Evolutionary conservation across 306 rosid genomes (phyloP).

Genomic region (Purshia tridentata): DNA sequence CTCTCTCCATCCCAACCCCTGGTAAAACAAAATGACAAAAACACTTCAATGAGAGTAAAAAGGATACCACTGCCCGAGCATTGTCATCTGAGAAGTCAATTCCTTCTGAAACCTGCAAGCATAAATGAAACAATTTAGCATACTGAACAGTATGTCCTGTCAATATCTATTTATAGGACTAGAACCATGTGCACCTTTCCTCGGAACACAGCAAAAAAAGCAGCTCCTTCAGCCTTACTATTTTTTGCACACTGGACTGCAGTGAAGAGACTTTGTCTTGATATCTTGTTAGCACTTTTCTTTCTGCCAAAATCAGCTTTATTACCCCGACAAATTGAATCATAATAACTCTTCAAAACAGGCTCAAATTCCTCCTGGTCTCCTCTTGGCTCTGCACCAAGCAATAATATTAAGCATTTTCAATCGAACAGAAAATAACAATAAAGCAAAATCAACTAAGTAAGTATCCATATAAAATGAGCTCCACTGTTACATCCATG

Average conservation of each 20-base stretch:
- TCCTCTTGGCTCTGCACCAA: constrained; percentile 81
- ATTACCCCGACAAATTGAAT: constrained; percentile 53
- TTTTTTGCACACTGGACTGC: constrained; percentile 35
- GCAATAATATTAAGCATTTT: constrained; percentile 20
- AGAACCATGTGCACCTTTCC: constrained; percentile 66
- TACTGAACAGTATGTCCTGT: background rate
- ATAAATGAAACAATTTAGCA: constrained; percentile 27
- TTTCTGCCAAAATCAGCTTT: constrained; percentile 49
- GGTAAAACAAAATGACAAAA: background rate
- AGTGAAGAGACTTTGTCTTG: constrained; percentile 33
- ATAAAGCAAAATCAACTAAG: background rate
- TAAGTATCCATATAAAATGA: constrained; percentile 21
- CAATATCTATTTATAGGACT: background rate
- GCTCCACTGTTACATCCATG: constrained; percentile 12
- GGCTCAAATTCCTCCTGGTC: constrained; percentile 82
- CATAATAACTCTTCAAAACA: constrained; percentile 70
- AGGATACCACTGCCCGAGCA: constrained; percentile 97
- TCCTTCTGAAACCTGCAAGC: constrained; percentile 94
- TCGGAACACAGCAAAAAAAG: constrained; percentile 88
- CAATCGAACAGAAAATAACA: background rate
- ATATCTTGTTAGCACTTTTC: constrained; percentile 51
- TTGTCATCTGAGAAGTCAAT: constrained; percentile 92
- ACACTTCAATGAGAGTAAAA: constrained; percentile 8
- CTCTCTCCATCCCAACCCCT: no score
- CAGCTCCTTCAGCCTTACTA: constrained; percentile 58